Evolutionary conservation across 148 eudicot species (phyloP), one percentile per base, ranked within the genome.

Genomic region (Chenopodium berlandieri): DNA sequence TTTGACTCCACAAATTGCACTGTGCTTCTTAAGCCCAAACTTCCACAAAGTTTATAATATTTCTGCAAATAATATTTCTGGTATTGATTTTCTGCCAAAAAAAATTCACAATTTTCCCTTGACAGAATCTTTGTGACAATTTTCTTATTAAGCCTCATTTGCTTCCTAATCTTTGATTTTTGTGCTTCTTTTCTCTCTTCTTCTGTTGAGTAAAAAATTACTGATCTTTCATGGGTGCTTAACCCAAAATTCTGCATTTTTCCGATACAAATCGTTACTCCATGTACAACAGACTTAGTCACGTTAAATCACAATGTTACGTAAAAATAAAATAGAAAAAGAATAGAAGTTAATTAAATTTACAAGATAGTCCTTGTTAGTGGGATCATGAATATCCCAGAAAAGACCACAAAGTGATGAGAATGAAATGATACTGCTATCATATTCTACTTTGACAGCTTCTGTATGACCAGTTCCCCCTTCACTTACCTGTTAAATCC

Each of bases 391-490:
- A 46, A 73, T 10, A 13, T 67, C 80, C 88, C 88, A 86, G 47
- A 86, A 81, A 47, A 65, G 58, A 71, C 83, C 86, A 81, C 88
- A 86, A 9, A 86, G 82, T 27, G 82, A 78, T 54, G 58, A 14
- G 48, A 80, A 86, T 31, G 86, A 83, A 40, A 80, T 75, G 31
- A 23, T 46, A 58, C 82, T 78, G 65, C 14, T 67, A 75, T 83
- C 88, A 46, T 86, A 86, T 69, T 70, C 71, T 54, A 86, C 73
- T 81, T 83, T 86, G 22, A 83, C 86, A 27, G 84, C 88, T 75
- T 83, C 88, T 48, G 84, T 83, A 4, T 86, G 88, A n/a, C 86
- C 84, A 73, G 84, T 81, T 86, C 81, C 75, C 30, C 86, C 84
- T 81, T 83, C 88, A 83, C 88, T 68, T 1, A 86, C 88, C 88